Evolutionary conservation across 2,329 filamentous ascomycete species (phyloP).

Genomic region (Microascus cirrosus): DNA sequence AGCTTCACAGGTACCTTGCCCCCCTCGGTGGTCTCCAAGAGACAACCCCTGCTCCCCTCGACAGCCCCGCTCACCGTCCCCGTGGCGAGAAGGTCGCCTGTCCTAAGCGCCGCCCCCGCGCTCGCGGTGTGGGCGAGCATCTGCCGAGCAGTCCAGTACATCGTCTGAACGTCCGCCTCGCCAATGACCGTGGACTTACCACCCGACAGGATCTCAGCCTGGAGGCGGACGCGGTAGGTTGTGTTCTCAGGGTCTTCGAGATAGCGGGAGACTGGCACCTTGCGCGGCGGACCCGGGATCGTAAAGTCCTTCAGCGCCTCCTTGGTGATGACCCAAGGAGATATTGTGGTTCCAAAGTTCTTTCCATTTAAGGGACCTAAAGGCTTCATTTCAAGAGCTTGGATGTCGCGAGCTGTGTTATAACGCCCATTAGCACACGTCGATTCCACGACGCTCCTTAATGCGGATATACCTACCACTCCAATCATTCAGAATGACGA

Average conservation of each 20-base stretch:
- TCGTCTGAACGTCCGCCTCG: conserved; percentile 20
- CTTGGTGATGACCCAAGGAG: conserved; percentile 44
- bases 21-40: conserved; percentile 26
- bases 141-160: conserved; percentile 30
- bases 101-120: conserved; percentile 57
- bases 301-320: conserved; percentile 32
- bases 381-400: conserved; percentile 42
- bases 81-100: conserved; percentile 45
- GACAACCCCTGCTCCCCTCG: conserved; percentile 22
- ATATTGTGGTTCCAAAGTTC: conserved; percentile 42
- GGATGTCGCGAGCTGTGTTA: conserved; percentile 39
- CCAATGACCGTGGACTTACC: conserved; percentile 24
- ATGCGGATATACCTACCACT: conserved; percentile 23
- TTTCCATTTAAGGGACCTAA: conserved; percentile 49
- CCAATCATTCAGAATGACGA: conserved; percentile 52
- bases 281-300: conserved; percentile 48
- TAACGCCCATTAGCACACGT: conserved; percentile 27
- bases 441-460: not conserved
- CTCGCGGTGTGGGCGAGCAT: conserved; percentile 68
- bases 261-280: conserved; percentile 43
- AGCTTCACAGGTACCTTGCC: conserved; percentile 18
- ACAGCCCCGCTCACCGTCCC: conserved; percentile 26
- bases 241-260: conserved; percentile 21
- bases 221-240: conserved; percentile 20
- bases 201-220: conserved; percentile 15